These are phyloP conservation scores for Millerago galiae DNA, from an alignment of 805 yeast species.

Conservation along the genomic window DNA sequence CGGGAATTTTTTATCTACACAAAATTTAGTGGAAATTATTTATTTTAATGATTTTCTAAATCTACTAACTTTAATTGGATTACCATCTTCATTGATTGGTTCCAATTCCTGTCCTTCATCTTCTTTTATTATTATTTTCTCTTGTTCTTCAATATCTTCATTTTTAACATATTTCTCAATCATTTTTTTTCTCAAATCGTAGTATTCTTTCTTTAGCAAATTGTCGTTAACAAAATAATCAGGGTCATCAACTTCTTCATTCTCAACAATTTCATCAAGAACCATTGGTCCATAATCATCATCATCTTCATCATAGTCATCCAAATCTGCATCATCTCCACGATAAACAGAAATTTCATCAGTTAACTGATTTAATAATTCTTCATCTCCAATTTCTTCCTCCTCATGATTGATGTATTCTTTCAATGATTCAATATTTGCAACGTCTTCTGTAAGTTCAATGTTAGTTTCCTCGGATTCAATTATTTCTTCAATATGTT, in stretches of 20 bases:
- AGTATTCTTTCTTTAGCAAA: conserved; percentile 25
- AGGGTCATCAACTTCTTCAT: conserved; percentile 26
- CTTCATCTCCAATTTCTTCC: conserved; percentile 19
- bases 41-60: conserved; percentile 51
- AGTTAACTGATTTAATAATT: conserved; percentile 14
- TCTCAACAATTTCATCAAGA: conserved; percentile 36
- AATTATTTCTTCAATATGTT: not conserved
- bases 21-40: not conserved
- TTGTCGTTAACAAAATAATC: conserved; percentile 23
- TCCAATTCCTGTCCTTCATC: conserved; percentile 53
- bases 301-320: conserved; percentile 25
- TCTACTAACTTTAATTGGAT: conserved; percentile 54
- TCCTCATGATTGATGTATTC: conserved; percentile 10
- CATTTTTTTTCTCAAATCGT: conserved; percentile 25
- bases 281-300: conserved; percentile 34
- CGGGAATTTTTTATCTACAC: no score
- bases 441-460: no score
- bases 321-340: conserved; percentile 25
- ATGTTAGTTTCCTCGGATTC: not conserved
- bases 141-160: not conserved
- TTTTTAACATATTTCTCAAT: conserved; percentile 18
- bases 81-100: conserved; percentile 60
- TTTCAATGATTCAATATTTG: conserved; percentile 11
- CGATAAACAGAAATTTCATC: conserved; percentile 15
- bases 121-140: conserved; percentile 21